Evolutionary conservation across 2,329 filamentous ascomycete genomes (phyloP).

Genomic region (Epichloe elymi): DNA sequence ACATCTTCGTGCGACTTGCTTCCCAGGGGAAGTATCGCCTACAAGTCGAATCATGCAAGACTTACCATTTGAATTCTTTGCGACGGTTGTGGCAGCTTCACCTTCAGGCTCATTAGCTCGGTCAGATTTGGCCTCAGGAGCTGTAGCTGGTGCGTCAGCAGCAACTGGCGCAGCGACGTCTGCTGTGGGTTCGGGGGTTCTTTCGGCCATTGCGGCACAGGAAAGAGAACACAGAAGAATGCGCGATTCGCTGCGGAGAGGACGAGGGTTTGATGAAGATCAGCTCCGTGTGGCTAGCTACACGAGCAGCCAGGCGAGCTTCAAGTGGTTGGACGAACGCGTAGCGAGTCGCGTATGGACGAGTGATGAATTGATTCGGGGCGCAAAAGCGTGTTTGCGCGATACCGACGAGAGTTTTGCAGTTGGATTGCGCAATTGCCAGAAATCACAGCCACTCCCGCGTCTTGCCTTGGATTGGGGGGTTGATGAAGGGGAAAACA

Average conservation of each 20-base stretch:
- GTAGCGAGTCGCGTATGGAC: conserved; percentile 10
- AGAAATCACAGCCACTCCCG: conserved; percentile 4
- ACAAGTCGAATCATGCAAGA: conserved; percentile 4
- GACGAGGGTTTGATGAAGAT: conserved; percentile 3
- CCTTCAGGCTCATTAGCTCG: conserved; percentile 12
- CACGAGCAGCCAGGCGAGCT: conserved; percentile 4
- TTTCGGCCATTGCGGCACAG: conserved; percentile 25
- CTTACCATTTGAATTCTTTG: conserved; percentile 20
- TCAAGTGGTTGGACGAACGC: conserved; percentile 9
- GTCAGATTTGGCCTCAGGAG: conserved; percentile 11
- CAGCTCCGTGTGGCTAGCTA: background rate
- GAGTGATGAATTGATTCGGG: background rate
- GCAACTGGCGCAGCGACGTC: conserved; percentile 21
- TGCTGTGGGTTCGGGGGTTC: conserved; percentile 21
- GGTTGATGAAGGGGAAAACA: conserved; percentile 2
- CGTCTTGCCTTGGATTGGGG: conserved; percentile 6
- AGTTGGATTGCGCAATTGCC: conserved; percentile 5
- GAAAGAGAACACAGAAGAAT: conserved; percentile 7
- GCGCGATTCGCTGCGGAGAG: conserved; percentile 7
- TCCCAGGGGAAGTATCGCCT: background rate
- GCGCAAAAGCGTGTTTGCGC: conserved; percentile 5
- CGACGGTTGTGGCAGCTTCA: conserved; percentile 16
- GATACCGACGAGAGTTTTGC: background rate
- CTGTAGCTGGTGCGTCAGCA: conserved; percentile 15
- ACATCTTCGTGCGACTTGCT: background rate